These are phyloP conservation scores for Cynanchum wilfordii DNA, from an alignment of 257 asterid genomes.

Conservation along the genomic window DNA sequence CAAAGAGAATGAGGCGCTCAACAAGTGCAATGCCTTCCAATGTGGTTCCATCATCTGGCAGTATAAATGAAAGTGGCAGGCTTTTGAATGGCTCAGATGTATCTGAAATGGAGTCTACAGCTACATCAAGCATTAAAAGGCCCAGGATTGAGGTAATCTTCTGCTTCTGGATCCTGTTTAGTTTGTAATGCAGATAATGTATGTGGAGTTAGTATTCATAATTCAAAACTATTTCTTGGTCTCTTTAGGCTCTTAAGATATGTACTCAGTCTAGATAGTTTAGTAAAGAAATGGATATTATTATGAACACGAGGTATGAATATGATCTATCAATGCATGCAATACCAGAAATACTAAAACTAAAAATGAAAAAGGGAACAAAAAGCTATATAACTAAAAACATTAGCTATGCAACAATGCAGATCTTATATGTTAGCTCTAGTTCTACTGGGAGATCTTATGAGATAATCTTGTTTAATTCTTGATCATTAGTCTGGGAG, in stretches of 20 bases:
- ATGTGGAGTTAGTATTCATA: background rate
- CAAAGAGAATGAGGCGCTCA: constrained; percentile 84
- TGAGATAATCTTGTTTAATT: background rate
- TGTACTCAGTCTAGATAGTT: background rate
- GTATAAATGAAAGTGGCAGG: constrained; percentile 57
- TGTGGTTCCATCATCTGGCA: constrained; percentile 74
- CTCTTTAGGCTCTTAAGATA: background rate
- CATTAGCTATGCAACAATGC: background rate
- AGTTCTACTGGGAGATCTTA: background rate
- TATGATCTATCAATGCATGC: background rate
- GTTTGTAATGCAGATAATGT: background rate
- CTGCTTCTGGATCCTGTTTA: constrained; percentile 5
- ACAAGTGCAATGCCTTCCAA: constrained; percentile 57
- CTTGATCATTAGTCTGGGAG: background rate
- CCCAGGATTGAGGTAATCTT: constrained; percentile 60
- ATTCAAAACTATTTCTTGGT: background rate
- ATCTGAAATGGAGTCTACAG: constrained; percentile 88
- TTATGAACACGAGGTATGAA: background rate
- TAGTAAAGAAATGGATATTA: background rate
- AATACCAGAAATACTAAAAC: background rate
- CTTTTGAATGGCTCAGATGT: constrained; percentile 54
- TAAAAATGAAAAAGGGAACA: background rate
- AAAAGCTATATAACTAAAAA: background rate
- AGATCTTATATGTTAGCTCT: background rate
- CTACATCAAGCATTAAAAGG: constrained; percentile 58